These are phyloP conservation scores for Arabidopsis suecica DNA, from an alignment of 345 rosid species.

Conservation along the genomic window DNA sequence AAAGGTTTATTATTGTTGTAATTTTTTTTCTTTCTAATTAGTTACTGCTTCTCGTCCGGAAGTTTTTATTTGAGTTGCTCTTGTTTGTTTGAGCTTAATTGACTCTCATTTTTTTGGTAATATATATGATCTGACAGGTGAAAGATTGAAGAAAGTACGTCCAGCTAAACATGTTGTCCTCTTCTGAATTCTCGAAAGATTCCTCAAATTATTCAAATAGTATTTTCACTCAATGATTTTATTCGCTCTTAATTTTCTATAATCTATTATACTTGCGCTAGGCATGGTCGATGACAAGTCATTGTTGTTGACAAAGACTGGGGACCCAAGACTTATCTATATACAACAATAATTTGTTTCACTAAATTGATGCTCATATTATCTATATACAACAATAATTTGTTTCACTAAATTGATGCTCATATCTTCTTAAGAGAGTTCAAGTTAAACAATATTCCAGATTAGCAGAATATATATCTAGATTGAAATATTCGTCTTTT, in stretches of 20 bases:
- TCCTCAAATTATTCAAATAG: not conserved
- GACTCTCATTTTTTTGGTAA: not conserved
- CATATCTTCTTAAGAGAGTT: not conserved
- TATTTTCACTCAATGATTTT: not conserved
- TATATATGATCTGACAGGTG: not conserved
- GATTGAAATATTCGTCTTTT: not conserved
- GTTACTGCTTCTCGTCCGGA: not conserved
- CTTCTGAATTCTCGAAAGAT: not conserved
- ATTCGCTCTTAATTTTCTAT: not conserved
- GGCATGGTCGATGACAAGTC: not conserved
- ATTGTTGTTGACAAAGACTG: conserved; percentile 1
- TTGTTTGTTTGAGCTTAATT: not conserved
- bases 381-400: not conserved
- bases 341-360: not conserved
- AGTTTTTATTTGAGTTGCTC: not conserved
- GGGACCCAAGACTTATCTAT: not conserved
- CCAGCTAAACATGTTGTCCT: not conserved
- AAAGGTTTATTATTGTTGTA: not conserved
- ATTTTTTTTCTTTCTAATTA: not conserved
- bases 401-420: not conserved
- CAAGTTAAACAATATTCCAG: not conserved
- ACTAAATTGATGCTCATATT: not conserved
- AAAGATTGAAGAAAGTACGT: not conserved
- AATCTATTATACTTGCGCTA: not conserved
- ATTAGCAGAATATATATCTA: not conserved